Base-by-base conservation (phyloP, 2,329 filamentous ascomycete genomes). In the Huntiella moniliformis region DNA sequence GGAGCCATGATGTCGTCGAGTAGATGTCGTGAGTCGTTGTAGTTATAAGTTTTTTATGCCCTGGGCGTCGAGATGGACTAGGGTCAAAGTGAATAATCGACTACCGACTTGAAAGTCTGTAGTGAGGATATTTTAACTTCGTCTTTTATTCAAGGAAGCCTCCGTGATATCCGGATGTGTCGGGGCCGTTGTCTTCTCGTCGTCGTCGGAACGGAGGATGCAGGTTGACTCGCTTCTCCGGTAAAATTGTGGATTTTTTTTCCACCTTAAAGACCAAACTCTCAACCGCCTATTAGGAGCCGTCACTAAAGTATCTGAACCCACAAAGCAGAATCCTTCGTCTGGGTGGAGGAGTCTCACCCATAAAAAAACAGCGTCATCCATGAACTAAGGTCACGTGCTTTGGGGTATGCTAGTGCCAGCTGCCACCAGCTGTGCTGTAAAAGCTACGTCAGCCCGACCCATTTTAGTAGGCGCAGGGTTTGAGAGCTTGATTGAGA, bases 1-100 rank as follows among this genome's bases (percentile, higher is more conserved):
- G 82, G 82, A 61, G 82, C 67, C 82, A 87, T 86, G 56, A 56
- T 75, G 13, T 42, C 40, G 37, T 34, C 11, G 32, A 31, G 17
- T 41, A 6, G 16, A 36, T 36, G 15, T 12, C 40, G 22, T 28
- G 22, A 28, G 22, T 28, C 10, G 22, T 28, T 7, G 22, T 28
- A 28, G 7, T 28, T 28, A 28, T 28, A 28, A 28, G 22, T 28
- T 28, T 22, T 28, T 28, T 8, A 28, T 3, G 22, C 22, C 22
- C 22, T 28, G 22, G 7, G 22, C 10, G 22, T 28, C 22, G 22
- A 28, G 22, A 28, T 28, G 22, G 22, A 28, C 22, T 28, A 28
- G 22, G 22, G 22, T 28, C 22, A 28, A 28, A 28, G 22, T 28
- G 22, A 28, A 28, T n/a, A 3, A 28, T 28, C 2, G 22, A 8